Evolutionary conservation across 2,329 filamentous ascomycete species (phyloP).

Genomic region (Coniochaeta sp.): DNA sequence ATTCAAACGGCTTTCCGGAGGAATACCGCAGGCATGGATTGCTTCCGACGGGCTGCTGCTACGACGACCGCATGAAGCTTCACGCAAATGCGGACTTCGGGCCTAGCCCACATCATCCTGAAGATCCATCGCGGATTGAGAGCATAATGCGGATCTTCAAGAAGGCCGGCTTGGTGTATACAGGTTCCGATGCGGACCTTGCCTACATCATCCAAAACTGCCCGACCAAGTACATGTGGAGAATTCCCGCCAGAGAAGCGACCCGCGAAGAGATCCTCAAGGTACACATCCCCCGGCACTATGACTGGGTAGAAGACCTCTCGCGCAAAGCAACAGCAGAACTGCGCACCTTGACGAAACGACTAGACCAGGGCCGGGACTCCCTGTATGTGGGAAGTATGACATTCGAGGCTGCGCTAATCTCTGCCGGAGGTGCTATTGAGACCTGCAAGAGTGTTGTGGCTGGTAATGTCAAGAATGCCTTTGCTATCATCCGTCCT

Average conservation of each 20-base stretch:
- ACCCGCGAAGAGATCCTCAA: conserved; percentile 72
- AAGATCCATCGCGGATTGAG: conserved; percentile 87
- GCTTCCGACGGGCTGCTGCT: conserved; percentile 71
- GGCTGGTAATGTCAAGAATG: conserved; percentile 77
- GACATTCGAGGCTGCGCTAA: conserved; percentile 70
- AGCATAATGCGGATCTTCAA: conserved; percentile 89
- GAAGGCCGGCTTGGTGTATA: conserved; percentile 68
- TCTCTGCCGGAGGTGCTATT: conserved; percentile 89
- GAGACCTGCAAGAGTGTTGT: conserved; percentile 94
- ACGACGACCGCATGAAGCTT: conserved; percentile 92
- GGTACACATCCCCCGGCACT: conserved; percentile 73
- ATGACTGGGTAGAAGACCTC: conserved; percentile 62
- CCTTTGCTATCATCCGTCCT: conserved; percentile 89
- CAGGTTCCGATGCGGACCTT: conserved; percentile 47
- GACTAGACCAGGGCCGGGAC: conserved; percentile 57
- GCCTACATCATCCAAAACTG: conserved; percentile 40
- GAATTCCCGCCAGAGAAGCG: conserved; percentile 73
- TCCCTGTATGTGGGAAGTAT: conserved; percentile 79
- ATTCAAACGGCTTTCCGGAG: conserved; percentile 14
- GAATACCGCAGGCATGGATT: conserved; percentile 35
- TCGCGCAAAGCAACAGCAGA: conserved; percentile 50
- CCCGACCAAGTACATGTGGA: conserved; percentile 59
- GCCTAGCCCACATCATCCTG: conserved; percentile 75
- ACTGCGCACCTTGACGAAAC: conserved; percentile 58
- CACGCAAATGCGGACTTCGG: conserved; percentile 79